These are phyloP conservation scores for Monilinia laxa DNA, from an alignment of 2,329 filamentous ascomycete species.

Conservation along the genomic window DNA sequence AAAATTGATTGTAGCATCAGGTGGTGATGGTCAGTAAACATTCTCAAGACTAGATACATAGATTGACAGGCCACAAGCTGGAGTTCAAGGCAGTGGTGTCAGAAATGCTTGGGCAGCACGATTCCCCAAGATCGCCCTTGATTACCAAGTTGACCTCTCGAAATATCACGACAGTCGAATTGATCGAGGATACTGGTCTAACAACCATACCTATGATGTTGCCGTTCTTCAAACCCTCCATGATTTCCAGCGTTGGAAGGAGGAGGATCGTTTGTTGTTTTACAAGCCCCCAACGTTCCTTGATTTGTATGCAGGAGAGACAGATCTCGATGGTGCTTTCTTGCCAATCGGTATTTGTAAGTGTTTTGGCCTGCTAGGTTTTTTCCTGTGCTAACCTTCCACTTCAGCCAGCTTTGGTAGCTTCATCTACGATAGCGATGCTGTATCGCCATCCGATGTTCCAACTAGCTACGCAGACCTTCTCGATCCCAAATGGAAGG, in stretches of 20 bases:
- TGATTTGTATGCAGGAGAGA: conserved; percentile 4
- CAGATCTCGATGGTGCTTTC: conserved; percentile 11
- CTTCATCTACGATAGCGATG: background rate
- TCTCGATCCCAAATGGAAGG: conserved; percentile 7
- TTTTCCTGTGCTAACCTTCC: background rate
- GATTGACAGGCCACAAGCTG: background rate
- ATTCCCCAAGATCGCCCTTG: conserved; percentile 3
- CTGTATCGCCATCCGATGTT: conserved; percentile 20
- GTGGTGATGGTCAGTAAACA: conserved; percentile 13
- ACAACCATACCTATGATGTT: conserved; percentile 47
- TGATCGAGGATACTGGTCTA: conserved; percentile 47
- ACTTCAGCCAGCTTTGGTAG: background rate
- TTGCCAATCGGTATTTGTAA: background rate
- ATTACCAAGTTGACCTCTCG: conserved; percentile 50
- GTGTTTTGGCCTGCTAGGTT: background rate
- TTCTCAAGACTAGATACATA: background rate
- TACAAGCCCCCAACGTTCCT: conserved; percentile 1
- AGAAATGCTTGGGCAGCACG: background rate
- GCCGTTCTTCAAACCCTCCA: conserved; percentile 52
- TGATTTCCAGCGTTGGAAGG: conserved; percentile 53
- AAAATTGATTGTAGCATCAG: conserved; percentile 5
- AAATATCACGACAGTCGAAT: conserved; percentile 54
- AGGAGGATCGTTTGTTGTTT: conserved; percentile 7
- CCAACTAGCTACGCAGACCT: conserved; percentile 10
- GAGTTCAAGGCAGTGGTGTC: background rate